phyloP scores from a whole-genome alignment of 495 filamentous ascomycete genomes.

The Durotheca rogersii region DNA sequence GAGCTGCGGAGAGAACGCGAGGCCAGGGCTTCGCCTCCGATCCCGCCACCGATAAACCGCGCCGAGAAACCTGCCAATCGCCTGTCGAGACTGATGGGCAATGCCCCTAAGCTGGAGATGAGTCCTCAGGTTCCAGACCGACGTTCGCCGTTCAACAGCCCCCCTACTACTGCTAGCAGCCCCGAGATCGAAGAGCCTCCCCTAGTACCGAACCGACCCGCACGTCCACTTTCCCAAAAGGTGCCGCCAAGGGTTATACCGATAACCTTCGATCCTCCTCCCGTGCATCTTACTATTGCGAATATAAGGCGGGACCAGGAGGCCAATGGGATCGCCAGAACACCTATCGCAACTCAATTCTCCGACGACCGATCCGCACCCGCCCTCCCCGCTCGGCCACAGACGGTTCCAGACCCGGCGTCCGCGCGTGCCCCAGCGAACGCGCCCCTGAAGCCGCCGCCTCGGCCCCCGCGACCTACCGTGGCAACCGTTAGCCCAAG shows the following conservation, averaged over 20 bases:
- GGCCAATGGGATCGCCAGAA: constrained; percentile 36
- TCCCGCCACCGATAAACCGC: constrained; percentile 72
- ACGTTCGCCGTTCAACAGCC: constrained; percentile 87
- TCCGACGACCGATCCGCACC: constrained; percentile 60
- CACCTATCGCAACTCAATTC: constrained; percentile 33
- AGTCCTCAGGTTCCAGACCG: constrained; percentile 36
- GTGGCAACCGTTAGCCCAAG: constrained; percentile 34
- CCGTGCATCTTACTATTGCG: constrained; percentile 50
- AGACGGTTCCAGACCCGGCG: constrained; percentile 35
- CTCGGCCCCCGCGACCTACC: constrained; percentile 48
- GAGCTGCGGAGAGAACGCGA: constrained; percentile 49
- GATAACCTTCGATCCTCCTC: constrained; percentile 47
- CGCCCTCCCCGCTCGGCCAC: constrained; percentile 59
- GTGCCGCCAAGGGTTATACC: constrained; percentile 28
- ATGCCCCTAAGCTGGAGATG: constrained; percentile 35
- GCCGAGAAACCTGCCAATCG: constrained; percentile 73
- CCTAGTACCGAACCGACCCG: constrained; percentile 45
- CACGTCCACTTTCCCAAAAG: constrained; percentile 30
- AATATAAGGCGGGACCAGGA: constrained; percentile 43
- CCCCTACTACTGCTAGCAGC: constrained; percentile 74
- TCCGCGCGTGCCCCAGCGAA: constrained; percentile 26
- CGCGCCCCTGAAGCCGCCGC: constrained; percentile 42
- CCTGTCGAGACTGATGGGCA: constrained; percentile 24
- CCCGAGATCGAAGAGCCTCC: constrained; percentile 50
- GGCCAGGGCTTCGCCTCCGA: constrained; percentile 43